These are phyloP conservation scores for Talaromyces amestolkiae DNA, from an alignment of 2,329 filamentous ascomycete genomes.

Conservation along the genomic window DNA sequence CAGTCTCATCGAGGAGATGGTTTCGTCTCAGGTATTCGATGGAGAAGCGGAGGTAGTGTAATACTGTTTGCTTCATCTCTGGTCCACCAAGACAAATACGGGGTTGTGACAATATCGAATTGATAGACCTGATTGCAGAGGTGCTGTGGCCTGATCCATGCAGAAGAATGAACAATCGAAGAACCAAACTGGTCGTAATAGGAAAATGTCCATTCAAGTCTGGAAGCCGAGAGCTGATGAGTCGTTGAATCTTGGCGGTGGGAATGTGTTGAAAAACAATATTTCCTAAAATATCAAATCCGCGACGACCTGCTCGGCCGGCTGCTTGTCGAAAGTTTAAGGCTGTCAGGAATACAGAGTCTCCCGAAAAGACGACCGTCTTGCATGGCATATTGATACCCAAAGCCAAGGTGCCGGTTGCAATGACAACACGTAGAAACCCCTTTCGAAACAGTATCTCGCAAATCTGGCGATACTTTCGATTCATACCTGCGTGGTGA, in stretches of 20 bases:
- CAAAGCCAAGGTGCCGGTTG: conserved; percentile 71
- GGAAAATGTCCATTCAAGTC: conserved; percentile 76
- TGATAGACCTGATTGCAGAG: conserved; percentile 62
- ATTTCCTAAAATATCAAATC: conserved; percentile 77
- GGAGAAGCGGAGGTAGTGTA: conserved; percentile 76
- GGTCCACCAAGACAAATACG: conserved; percentile 68
- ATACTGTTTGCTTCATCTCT: conserved; percentile 64
- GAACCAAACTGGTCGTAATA: conserved; percentile 68
- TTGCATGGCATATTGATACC: conserved; percentile 85
- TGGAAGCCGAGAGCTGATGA: conserved; percentile 71
- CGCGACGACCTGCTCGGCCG: conserved; percentile 74
- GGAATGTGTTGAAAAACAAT: conserved; percentile 70
- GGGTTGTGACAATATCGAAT: conserved; percentile 67
- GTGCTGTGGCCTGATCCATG: conserved; percentile 62
- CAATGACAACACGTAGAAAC: conserved; percentile 67
- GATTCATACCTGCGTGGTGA: conserved; percentile 78
- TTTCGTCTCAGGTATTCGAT: conserved; percentile 75
- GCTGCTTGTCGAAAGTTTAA: conserved; percentile 75
- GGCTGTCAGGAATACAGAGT: conserved; percentile 69
- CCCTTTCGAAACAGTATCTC: conserved; percentile 65
- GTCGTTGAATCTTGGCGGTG: conserved; percentile 59
- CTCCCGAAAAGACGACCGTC: conserved; percentile 73
- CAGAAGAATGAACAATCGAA: conserved; percentile 66
- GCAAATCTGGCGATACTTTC: conserved; percentile 66
- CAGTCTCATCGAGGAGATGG: conserved; percentile 59